Evolutionary conservation across 169 alveolate species (phyloP).

Genomic region (Eimeria maxima): DNA sequence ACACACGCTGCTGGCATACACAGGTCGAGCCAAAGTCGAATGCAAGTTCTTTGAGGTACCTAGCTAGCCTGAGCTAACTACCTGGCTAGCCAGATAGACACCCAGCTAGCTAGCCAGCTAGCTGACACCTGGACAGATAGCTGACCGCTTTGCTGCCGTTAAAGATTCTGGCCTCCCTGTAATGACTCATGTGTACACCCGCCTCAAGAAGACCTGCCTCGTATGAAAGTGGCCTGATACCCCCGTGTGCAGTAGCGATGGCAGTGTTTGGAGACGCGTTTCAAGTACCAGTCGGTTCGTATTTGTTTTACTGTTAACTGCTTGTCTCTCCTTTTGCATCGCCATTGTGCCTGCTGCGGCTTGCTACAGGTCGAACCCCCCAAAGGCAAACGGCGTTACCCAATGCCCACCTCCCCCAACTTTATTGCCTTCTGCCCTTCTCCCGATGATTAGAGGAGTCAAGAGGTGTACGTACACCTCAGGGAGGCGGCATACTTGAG

Average conservation of each 20-base stretch:
- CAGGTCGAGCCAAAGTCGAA: not conserved
- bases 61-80: not conserved
- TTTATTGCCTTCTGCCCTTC: not conserved
- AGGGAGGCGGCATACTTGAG: not conserved
- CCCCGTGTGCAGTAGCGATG: not conserved
- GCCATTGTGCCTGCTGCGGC: not conserved
- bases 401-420: not conserved
- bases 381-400: conserved; percentile 5
- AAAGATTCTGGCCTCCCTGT: not conserved
- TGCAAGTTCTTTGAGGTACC: not conserved
- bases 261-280: not conserved
- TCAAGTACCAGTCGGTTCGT: not conserved
- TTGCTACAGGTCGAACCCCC: not conserved
- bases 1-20: too few species aligned
- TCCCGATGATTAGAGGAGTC: not conserved
- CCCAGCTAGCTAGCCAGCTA: not conserved
- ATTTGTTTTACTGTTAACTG: not conserved
- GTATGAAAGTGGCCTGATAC: too few species aligned
- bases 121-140: not conserved
- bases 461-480: not conserved
- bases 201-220: too few species aligned
- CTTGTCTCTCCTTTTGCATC: not conserved
- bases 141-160: not conserved
- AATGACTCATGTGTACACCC: not conserved
- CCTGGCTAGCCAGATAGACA: too few species aligned